Evolutionary conservation across 495 filamentous ascomycete species (phyloP).

Genomic region (Annulohypoxylon maeteangense): DNA sequence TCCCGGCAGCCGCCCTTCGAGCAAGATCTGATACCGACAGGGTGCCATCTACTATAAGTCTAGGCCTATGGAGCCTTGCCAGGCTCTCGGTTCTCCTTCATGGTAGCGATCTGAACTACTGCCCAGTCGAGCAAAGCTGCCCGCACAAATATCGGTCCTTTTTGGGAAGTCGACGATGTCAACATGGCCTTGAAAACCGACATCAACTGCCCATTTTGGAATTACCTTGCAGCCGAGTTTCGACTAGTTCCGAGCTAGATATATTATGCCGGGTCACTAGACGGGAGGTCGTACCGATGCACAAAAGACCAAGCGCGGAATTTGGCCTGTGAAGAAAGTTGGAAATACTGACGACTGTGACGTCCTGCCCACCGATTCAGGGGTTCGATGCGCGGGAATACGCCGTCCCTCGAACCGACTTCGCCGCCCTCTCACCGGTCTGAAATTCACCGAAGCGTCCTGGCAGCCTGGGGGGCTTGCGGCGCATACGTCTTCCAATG

Average conservation of each 20-base stretch:
- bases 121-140: conserved; percentile 22
- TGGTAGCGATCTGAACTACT: conserved; percentile 32
- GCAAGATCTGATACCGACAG: conserved; percentile 42
- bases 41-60: conserved; percentile 32
- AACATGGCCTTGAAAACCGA: conserved; percentile 11
- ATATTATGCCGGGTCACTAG: conserved; percentile 13
- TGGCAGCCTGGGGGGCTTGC: too few relatives aligned
- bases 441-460: conserved; percentile 29
- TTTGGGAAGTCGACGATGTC: conserved; percentile 36
- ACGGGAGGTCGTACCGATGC: conserved; percentile 3
- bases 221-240: conserved; percentile 8
- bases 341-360: conserved; percentile 9
- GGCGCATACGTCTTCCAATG: conserved; percentile 5
- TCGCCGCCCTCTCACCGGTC: conserved; percentile 31
- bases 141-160: conserved; percentile 39
- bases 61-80: conserved; percentile 36
- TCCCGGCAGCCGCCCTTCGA: conserved; percentile 35
- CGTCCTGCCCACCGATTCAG: conserved; percentile 2
- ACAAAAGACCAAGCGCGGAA: neutral
- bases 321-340: conserved; percentile 13
- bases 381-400: conserved; percentile 9
- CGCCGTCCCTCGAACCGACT: conserved; percentile 8
- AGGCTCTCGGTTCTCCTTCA: conserved; percentile 29
- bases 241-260: conserved; percentile 28
- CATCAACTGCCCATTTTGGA: conserved; percentile 32